Evolutionary conservation across 1,139 yeast genomes (phyloP).

Genomic region (Geotrichum restrictum): DNA sequence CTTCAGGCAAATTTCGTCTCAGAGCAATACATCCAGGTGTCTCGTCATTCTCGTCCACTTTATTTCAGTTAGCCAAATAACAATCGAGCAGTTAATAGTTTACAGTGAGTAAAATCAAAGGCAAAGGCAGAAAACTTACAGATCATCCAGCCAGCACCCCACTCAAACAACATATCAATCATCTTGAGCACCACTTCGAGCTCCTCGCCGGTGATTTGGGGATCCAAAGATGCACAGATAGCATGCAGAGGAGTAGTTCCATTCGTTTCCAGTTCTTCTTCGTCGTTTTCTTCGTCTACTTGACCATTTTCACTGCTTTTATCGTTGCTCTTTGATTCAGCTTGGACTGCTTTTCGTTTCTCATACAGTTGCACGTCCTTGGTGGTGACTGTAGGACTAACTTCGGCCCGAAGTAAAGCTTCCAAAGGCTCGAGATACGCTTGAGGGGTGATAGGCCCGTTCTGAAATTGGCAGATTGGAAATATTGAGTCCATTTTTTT

Average conservation of each 20-base stretch:
- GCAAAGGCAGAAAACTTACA: conserved; percentile 4
- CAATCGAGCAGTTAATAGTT: neutral
- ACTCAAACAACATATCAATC: conserved; percentile 65
- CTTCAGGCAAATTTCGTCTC: conserved; percentile 33
- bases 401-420: conserved; percentile 53
- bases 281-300: conserved; percentile 40
- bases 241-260: conserved; percentile 81
- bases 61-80: too few relatives aligned
- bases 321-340: conserved; percentile 30
- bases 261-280: conserved; percentile 41
- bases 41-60: conserved; percentile 47
- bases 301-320: conserved; percentile 35
- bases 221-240: conserved; percentile 36
- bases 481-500: conserved; percentile 43
- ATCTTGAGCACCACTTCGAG: conserved; percentile 47
- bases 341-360: conserved; percentile 35
- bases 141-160: conserved; percentile 86
- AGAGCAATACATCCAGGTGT: conserved; percentile 40
- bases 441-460: conserved; percentile 52
- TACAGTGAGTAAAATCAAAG: too few relatives aligned
- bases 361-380: conserved; percentile 55
- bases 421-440: conserved; percentile 46
- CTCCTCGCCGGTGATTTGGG: conserved; percentile 44
- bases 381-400: conserved; percentile 77
- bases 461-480: conserved; percentile 55